Percentiles rank a stretch among this genome's conserved stretches.
These are phyloP conservation scores for Dictyostelium purpureum DNA, from an alignment of 78 protist genomes.

Conservation along the genomic window DNA sequence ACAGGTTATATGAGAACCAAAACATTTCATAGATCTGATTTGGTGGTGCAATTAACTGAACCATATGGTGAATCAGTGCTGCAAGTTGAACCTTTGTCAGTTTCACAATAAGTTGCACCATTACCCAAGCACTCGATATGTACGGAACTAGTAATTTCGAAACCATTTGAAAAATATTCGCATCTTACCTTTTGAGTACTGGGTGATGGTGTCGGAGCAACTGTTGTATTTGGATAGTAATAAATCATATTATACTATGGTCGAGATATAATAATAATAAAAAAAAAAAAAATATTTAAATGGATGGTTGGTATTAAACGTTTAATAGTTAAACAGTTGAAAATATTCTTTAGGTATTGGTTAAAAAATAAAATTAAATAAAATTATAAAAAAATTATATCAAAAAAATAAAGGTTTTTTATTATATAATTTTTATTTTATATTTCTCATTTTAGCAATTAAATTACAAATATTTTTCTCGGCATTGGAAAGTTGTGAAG, in stretches of 20 bases:
- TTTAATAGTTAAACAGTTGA: neutral
- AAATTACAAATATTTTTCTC: constrained; percentile 57
- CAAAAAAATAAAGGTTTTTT: neutral
- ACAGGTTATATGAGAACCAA: neutral
- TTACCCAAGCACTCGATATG: neutral
- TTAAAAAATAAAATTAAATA: neutral
- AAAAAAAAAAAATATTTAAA: no score
- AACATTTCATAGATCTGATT: neutral
- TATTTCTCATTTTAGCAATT: constrained; percentile 46
- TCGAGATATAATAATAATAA: no score
- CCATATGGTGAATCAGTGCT: neutral
- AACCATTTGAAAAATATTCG: neutral
- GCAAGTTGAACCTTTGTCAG: neutral
- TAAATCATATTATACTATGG: no score
- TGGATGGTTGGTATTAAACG: no score
- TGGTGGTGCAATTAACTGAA: neutral
- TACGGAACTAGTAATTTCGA: neutral
- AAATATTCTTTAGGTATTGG: neutral
- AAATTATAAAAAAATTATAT: neutral
- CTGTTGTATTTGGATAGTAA: no score
- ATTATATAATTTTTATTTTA: neutral
- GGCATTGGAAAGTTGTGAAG: neutral
- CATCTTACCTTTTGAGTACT: neutral
- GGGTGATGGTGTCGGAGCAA: neutral
- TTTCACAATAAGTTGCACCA: neutral